phyloP scores from a whole-genome alignment of 495 filamentous ascomycete species.

The Baudoinia panamericana region DNA sequence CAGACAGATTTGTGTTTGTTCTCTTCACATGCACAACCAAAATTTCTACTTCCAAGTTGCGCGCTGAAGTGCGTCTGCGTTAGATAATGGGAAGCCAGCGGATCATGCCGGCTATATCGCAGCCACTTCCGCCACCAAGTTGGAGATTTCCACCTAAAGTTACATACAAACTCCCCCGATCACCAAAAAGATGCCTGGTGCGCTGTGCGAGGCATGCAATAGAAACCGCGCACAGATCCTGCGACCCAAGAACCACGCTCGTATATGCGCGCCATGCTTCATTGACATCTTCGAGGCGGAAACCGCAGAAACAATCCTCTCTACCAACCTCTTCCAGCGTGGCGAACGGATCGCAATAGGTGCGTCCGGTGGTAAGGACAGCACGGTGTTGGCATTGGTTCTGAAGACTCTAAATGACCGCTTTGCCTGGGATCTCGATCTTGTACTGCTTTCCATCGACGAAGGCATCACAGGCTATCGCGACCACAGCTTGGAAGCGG shows the following conservation, averaged over 20 bases:
- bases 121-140: too few species aligned
- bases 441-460: constrained; percentile 82
- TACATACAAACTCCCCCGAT: too few species aligned
- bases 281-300: constrained; percentile 77
- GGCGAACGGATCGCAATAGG: constrained; percentile 90
- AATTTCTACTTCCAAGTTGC: too few species aligned
- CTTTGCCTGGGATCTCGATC: constrained; percentile 70
- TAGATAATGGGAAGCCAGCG: too few species aligned
- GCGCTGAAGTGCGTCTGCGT: too few species aligned
- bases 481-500: constrained; percentile 88
- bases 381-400: constrained; percentile 86
- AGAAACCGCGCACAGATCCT: constrained; percentile 71
- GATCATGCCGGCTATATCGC: too few species aligned
- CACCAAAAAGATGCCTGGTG: constrained; percentile 39
- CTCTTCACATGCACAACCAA: too few species aligned
- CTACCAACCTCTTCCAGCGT: constrained; percentile 60
- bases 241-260: constrained; percentile 82
- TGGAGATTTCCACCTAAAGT: too few species aligned
- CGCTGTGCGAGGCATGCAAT: constrained; percentile 61
- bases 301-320: constrained; percentile 80
- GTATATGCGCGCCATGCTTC: constrained; percentile 85
- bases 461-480: constrained; percentile 95
- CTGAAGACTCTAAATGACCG: constrained; percentile 89
- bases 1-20: not conserved
- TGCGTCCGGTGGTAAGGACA: constrained; percentile 94